Conservation (phyloP, 2,329 filamentous ascomycete species). For the Fusarium agapanthi region DNA sequence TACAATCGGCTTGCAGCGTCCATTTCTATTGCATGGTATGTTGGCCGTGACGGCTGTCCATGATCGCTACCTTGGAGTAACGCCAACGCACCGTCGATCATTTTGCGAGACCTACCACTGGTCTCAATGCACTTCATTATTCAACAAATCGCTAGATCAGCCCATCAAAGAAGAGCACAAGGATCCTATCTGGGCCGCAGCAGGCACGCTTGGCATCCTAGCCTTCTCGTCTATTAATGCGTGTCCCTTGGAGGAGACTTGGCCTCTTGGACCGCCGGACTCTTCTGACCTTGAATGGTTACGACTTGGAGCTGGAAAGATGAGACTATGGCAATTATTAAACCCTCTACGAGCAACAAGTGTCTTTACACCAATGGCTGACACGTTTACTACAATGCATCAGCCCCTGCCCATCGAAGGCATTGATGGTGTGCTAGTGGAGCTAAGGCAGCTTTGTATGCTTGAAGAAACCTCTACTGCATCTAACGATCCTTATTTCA, state of each 20-base stretch:
- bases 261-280: background rate
- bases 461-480: background rate
- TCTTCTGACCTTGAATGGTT: background rate
- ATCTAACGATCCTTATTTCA: background rate
- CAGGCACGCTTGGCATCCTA: background rate
- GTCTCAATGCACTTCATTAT: background rate
- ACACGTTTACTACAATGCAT: background rate
- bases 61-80: background rate
- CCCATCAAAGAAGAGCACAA: background rate
- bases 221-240: background rate
- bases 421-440: rapidly evolving
- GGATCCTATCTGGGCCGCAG: background rate
- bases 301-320: background rate
- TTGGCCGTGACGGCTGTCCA: background rate
- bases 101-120: background rate
- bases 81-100: background rate
- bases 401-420: background rate
- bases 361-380: background rate
- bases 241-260: background rate
- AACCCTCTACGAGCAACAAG: background rate
- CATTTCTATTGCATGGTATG: background rate
- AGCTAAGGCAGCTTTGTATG: background rate
- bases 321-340: background rate
- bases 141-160: background rate
- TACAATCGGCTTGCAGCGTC: rapidly evolving